Percentiles rank a stretch among this genome's conserved stretches.
These are phyloP conservation scores for Apiotrichum domesticum DNA, from an alignment of 1,284 basidiomycete species.

Conservation along the genomic window DNA sequence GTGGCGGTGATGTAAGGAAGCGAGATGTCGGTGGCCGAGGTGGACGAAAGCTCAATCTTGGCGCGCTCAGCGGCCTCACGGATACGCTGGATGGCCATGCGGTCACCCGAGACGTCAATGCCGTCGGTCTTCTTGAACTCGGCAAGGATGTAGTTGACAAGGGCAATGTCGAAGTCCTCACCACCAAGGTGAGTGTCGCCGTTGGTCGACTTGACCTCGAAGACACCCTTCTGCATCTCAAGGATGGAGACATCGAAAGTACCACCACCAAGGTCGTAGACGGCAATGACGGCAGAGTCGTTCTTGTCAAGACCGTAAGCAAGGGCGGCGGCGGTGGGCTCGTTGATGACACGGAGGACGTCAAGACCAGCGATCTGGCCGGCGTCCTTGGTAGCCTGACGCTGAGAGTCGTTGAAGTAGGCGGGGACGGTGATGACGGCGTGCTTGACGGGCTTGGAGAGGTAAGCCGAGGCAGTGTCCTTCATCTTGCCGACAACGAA, in stretches of 20 bases:
- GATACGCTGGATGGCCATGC: slow-evolving; percentile 98
- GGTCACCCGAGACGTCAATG: slow-evolving; percentile 73
- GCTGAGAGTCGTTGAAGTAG: slow-evolving; percentile 65
- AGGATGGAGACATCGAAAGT: slow-evolving; percentile 98
- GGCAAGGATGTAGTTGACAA: slow-evolving; percentile 79
- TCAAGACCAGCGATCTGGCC: slow-evolving; percentile 97
- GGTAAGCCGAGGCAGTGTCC: slow-evolving; percentile 85
- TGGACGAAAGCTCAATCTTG: slow-evolving; percentile 94
- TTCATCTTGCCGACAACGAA: slow-evolving; percentile 89
- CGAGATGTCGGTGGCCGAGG: slow-evolving; percentile 90
- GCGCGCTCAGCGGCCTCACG: slow-evolving; percentile 99
- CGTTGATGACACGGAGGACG: slow-evolving; percentile 97
- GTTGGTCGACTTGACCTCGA: slow-evolving; percentile 98
- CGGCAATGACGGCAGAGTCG: slow-evolving; percentile 83
- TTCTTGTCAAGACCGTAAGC: slow-evolving; percentile 85
- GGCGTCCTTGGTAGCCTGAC: slow-evolving; percentile 59
- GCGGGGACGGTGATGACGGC: slow-evolving; percentile 77
- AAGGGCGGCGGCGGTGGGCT: slow-evolving; percentile 94
- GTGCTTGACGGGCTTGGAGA: slow-evolving; percentile 90
- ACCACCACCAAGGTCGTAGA: slow-evolving; percentile 92
- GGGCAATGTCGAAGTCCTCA: slow-evolving; percentile 92
- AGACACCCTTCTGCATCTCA: slow-evolving; percentile 98
- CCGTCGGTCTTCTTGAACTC: slow-evolving; percentile 94
- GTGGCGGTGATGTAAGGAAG: slow-evolving; percentile 96
- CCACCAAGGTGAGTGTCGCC: slow-evolving; percentile 98